Evolutionary conservation across 306 rosid genomes (phyloP).

Genomic region (Cucurbita maxima): DNA sequence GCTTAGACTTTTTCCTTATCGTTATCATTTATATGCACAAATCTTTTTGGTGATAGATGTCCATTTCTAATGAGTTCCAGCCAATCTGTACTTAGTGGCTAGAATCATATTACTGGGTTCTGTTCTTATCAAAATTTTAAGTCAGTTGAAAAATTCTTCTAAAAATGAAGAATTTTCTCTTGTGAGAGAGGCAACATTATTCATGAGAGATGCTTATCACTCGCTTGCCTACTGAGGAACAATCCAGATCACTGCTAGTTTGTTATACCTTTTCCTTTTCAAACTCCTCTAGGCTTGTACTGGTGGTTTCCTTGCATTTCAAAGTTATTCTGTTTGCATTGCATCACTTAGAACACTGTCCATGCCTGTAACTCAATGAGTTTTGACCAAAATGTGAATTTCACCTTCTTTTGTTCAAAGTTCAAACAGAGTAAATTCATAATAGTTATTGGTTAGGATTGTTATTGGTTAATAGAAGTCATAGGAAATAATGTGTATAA

Average conservation of each 20-base stretch:
- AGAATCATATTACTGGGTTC: neutral
- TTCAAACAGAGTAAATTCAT: neutral
- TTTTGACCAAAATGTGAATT: neutral
- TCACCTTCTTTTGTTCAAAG: neutral
- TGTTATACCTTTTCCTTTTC: neutral
- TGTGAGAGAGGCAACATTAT: neutral
- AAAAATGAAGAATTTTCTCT: neutral
- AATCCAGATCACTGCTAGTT: neutral
- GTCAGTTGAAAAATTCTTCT: neutral
- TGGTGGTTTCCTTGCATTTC: neutral
- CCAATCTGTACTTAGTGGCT: neutral
- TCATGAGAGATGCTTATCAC: neutral
- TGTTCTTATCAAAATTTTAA: neutral
- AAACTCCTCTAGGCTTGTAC: neutral
- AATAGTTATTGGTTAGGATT: neutral
- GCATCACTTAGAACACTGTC: neutral
- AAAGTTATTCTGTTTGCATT: neutral
- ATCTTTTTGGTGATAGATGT: neutral
- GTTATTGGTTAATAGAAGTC: neutral
- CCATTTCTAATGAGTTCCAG: neutral
- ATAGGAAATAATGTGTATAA: too few relatives aligned
- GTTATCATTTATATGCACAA: neutral
- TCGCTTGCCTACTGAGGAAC: neutral
- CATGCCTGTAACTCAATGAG: neutral
- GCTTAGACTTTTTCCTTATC: neutral